A percentile compares a stretch with the other conserved stretches of the same genome.
Evolutionary conservation across 2,329 filamentous ascomycete genomes (phyloP).

Genomic region (Sarocladium strictum): DNA sequence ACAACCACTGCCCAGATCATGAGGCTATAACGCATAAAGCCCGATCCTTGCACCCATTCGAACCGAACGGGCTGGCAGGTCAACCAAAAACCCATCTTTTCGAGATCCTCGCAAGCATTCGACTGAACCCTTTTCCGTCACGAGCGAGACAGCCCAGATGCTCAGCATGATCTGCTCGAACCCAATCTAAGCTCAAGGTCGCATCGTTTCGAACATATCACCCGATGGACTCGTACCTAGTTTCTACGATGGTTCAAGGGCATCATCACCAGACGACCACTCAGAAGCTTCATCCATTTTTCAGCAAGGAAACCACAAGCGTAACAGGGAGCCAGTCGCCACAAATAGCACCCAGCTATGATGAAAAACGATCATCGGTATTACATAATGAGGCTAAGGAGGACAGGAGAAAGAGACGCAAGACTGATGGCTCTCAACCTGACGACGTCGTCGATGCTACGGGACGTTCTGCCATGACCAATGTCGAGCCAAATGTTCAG

Average conservation of each 20-base stretch:
- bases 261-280: conserved; percentile 2
- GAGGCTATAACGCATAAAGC: not conserved
- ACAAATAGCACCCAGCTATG: not conserved
- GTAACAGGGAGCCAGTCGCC: not conserved
- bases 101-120: no score
- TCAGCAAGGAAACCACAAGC: conserved; percentile 25
- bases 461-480: not conserved
- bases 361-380: not conserved
- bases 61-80: no score
- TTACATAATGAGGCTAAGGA: conserved; percentile 4
- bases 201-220: conserved; percentile 9
- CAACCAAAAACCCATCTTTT: no score
- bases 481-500: not conserved
- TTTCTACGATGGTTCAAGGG: conserved; percentile 37
- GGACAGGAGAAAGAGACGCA: conserved; percentile 34
- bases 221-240: conserved; percentile 36
- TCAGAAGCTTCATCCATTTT: conserved; percentile 52
- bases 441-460: conserved; percentile 13
- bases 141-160: no score
- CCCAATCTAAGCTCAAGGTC: not conserved
- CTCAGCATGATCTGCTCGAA: not conserved
- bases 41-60: no score
- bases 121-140: not conserved
- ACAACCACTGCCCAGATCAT: not conserved
- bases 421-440: conserved; percentile 28